A percentile compares a stretch with the other conserved stretches of the same genome.
These are phyloP conservation scores for Paraglomus occultum DNA, from an alignment of 192 early-diverging fungal genomes.

Conservation along the genomic window DNA sequence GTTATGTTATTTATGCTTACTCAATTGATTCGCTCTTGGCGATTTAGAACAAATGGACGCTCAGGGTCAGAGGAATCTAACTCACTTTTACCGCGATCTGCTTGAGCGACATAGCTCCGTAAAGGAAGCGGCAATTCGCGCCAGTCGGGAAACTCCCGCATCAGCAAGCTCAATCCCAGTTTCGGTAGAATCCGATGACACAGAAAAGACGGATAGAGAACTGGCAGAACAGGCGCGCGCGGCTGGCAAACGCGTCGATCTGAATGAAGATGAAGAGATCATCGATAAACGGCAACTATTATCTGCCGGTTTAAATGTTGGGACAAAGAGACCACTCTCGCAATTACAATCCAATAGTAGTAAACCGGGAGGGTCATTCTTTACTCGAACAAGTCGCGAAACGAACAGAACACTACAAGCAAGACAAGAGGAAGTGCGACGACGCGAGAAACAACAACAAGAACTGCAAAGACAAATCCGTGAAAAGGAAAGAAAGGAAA, in stretches of 20 bases:
- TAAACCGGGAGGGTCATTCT: conserved; percentile 31
- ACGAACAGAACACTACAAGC: background rate
- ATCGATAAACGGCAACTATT: conserved; percentile 74
- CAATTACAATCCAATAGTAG: conserved; percentile 37
- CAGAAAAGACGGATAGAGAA: conserved; percentile 32
- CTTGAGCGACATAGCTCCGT: conserved; percentile 46
- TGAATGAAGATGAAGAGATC: conserved; percentile 74
- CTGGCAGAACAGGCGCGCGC: conserved; percentile 38
- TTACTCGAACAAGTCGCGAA: conserved; percentile 16
- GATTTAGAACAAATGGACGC: conserved; percentile 28
- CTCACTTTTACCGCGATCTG: conserved; percentile 57
- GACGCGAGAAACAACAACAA: conserved; percentile 32
- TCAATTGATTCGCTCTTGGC: background rate
- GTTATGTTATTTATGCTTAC: background rate
- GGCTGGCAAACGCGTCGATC: conserved; percentile 43
- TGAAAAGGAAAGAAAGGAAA: conserved; percentile 39
- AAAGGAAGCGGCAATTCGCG: conserved; percentile 38
- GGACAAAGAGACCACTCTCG: conserved; percentile 33
- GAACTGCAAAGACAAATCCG: conserved; percentile 48
- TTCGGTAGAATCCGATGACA: conserved; percentile 8
- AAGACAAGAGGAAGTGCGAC: conserved; percentile 18
- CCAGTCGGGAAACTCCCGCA: conserved; percentile 23
- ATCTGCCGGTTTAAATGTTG: conserved; percentile 64
- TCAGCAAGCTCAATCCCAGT: conserved; percentile 3
- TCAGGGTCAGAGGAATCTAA: conserved; percentile 35